A percentile compares a stretch with the other conserved stretches of the same genome.
Evolutionary conservation across 371 early-diverging fungal genomes (phyloP).

Genomic region (Zychaea mexicana): DNA sequence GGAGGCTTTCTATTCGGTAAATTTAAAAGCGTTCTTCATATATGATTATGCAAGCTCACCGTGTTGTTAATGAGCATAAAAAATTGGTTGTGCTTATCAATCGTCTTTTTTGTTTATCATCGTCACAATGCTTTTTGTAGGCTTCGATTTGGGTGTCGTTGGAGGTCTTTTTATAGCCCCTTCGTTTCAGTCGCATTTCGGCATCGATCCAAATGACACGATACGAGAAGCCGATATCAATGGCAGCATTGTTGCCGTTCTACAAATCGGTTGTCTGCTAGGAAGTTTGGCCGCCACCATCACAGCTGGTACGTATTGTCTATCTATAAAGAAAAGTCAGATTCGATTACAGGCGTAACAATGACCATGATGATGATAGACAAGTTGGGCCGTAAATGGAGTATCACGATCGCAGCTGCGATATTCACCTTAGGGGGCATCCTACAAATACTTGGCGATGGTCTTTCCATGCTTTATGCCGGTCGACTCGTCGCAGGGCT

Average conservation of each 20-base stretch:
- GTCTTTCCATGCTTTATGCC: conserved; percentile 22
- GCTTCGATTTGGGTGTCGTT: conserved; percentile 35
- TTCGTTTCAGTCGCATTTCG: conserved; percentile 38
- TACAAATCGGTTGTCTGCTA: conserved; percentile 37
- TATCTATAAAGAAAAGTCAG: too few relatives aligned
- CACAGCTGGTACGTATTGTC: conserved; percentile 39
- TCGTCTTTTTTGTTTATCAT: too few relatives aligned
- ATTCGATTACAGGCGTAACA: too few relatives aligned
- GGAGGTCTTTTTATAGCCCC: conserved; percentile 34
- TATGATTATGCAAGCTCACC: not conserved
- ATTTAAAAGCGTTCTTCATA: not conserved
- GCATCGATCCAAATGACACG: conserved; percentile 34
- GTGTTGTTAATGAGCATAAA: not conserved
- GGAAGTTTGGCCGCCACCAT: conserved; percentile 30
- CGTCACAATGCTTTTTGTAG: conserved; percentile 3
- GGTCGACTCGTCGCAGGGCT: conserved; percentile 36
- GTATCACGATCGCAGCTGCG: conserved; percentile 19
- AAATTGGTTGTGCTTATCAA: too few relatives aligned
- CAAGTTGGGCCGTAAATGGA: conserved; percentile 24
- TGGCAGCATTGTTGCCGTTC: conserved; percentile 33
- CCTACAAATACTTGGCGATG: conserved; percentile 27
- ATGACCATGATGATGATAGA: conserved; percentile 20
- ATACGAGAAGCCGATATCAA: conserved; percentile 30
- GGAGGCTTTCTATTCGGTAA: conserved; percentile 36
- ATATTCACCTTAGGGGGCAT: conserved; percentile 30